Conservation (phyloP, 805 yeast species). For the Nakazawaea ambrosiae region DNA sequence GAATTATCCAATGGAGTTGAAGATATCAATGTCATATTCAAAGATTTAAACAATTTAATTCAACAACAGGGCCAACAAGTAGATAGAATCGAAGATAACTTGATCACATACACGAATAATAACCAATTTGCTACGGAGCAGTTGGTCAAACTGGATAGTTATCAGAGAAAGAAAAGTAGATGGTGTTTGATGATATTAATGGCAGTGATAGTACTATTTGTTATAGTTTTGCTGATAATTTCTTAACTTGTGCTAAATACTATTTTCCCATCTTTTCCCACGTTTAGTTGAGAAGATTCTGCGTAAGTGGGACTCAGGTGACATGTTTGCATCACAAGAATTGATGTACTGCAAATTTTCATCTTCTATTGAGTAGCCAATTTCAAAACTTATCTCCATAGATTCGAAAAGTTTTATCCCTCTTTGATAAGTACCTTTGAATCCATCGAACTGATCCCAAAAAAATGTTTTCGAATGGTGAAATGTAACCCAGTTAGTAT, state of each 20-base stretch:
- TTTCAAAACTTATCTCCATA: constrained; percentile 26
- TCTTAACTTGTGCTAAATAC: neutral
- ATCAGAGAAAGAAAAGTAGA: constrained; percentile 61
- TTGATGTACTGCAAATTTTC: constrained; percentile 24
- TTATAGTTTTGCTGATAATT: constrained; percentile 33
- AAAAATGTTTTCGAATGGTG: constrained; percentile 3
- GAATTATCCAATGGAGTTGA: constrained; percentile 71
- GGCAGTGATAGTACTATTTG: constrained; percentile 48
- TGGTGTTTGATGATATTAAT: constrained; percentile 67
- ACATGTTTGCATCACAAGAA: too few relatives aligned
- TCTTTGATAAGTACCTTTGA: constrained; percentile 48
- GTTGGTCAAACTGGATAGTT: constrained; percentile 64
- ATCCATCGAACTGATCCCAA: constrained; percentile 63
- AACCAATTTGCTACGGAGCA: constrained; percentile 68
- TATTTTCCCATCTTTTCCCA: too few relatives aligned
- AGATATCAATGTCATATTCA: constrained; percentile 81
- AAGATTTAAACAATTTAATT: constrained; percentile 72
- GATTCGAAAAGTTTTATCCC: constrained; percentile 50
- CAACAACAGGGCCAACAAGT: constrained; percentile 80
- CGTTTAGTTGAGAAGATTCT: too few relatives aligned
- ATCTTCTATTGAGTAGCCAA: neutral
- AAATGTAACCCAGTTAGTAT: neutral
- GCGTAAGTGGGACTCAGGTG: too few relatives aligned
- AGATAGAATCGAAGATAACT: constrained; percentile 77
- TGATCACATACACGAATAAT: constrained; percentile 54